phyloP scores from a whole-genome alignment of 1,284 basidiomycete species.

The Sphagnurus paluster region DNA sequence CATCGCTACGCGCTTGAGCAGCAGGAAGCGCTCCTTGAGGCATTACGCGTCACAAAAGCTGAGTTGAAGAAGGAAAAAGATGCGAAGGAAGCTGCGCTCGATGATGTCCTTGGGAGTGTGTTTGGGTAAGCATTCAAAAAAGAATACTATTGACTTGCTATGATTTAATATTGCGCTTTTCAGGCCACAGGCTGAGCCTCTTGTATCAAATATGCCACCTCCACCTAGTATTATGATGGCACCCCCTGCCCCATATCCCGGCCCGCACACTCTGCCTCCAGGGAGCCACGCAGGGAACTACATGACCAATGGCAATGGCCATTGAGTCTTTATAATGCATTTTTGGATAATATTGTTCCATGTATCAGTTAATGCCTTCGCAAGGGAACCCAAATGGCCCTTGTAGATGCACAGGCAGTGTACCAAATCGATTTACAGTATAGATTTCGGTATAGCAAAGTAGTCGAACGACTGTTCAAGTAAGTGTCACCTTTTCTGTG shows the following conservation, averaged over 20 bases:
- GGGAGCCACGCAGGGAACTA: constrained; percentile 1
- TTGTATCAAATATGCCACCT: constrained; percentile 24
- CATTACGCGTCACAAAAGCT: constrained; percentile 52
- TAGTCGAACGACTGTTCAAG: no score
- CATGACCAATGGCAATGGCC: constrained; percentile 14
- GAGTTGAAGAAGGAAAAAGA: constrained; percentile 53
- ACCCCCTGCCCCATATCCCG: constrained; percentile 7
- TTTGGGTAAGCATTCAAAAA: constrained; percentile 66
- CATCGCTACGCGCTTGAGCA: constrained; percentile 60
- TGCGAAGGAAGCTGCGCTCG: constrained; percentile 58
- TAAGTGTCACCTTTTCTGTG: no score
- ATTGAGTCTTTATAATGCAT: constrained; percentile 3
- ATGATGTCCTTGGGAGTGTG: constrained; percentile 45
- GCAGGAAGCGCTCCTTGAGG: constrained; percentile 61
- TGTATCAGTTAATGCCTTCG: constrained; percentile 4
- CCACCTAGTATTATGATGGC: constrained; percentile 14
- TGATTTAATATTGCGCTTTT: constrained; percentile 1
- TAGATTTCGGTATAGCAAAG: no score
- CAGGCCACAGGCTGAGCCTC: constrained; percentile 27
- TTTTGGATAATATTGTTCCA: no score
- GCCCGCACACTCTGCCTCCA: background rate
- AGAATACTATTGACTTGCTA: no score
- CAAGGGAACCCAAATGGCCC: background rate
- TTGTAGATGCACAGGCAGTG: background rate
- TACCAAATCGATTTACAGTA: no score